Percentiles rank a stretch among this genome's conserved stretches.
Evolutionary conservation across 2,329 filamentous ascomycete species (phyloP).

Genomic region (Ceratocystis cacaofunesta): DNA sequence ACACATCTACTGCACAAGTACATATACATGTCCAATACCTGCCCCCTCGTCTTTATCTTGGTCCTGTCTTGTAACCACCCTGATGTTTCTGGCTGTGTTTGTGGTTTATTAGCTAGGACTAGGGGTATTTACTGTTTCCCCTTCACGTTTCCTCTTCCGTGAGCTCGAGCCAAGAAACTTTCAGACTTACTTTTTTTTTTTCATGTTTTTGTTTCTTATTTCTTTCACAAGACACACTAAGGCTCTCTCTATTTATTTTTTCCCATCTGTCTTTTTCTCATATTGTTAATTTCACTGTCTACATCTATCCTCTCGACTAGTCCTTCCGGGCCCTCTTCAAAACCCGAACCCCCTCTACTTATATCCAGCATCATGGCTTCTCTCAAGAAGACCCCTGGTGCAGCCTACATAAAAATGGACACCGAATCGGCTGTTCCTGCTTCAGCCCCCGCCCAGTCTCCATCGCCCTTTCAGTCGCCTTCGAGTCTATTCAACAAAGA

Average conservation of each 20-base stretch:
- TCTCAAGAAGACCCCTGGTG: not conserved
- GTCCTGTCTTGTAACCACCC: not conserved
- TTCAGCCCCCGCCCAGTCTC: not conserved
- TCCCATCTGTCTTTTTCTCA: not conserved
- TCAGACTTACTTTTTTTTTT: not conserved
- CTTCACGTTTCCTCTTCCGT: not conserved
- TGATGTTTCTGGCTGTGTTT: not conserved
- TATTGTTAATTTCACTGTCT: not conserved
- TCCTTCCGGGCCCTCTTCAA: not conserved
- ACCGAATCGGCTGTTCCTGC: not conserved
- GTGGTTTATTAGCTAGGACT: not conserved
- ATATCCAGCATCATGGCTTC: not conserved
- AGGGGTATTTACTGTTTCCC: not conserved
- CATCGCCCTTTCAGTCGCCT: not conserved
- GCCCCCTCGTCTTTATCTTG: not conserved
- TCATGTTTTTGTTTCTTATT: not conserved
- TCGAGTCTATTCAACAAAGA: slow-evolving; percentile 3
- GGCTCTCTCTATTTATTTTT: not conserved
- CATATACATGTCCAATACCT: not conserved
- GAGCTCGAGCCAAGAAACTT: slow-evolving; percentile 5
- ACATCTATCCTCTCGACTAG: not conserved
- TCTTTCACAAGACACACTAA: not conserved
- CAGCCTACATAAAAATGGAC: slow-evolving; percentile 12
- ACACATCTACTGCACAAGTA: not conserved
- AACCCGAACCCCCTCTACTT: not conserved